Evolutionary conservation across 306 rosid species (phyloP).

Genomic region (Prunus fruticosa): DNA sequence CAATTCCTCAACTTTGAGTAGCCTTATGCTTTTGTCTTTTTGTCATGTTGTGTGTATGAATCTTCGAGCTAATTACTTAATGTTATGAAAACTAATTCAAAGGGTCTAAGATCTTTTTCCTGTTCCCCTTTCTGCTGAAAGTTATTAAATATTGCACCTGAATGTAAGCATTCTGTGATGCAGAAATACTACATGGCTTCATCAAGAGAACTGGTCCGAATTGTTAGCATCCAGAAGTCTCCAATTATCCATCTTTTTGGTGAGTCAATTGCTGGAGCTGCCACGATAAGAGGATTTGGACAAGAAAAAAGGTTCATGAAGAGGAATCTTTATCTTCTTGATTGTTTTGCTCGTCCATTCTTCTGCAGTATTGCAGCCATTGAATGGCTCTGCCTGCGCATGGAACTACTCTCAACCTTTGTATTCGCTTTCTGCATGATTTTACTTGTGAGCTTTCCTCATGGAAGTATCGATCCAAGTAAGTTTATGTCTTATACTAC

Average conservation of each 20-base stretch:
- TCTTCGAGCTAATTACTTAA: neutral
- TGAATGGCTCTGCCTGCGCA: slow-evolving; percentile 98
- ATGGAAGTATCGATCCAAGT: slow-evolving; percentile 91
- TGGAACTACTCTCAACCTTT: slow-evolving; percentile 92
- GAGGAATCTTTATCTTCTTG: slow-evolving; percentile 92
- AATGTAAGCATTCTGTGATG: slow-evolving; percentile 21
- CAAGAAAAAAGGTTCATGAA: slow-evolving; percentile 96
- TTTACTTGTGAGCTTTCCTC: slow-evolving; percentile 96
- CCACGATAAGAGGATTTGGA: slow-evolving; percentile 96
- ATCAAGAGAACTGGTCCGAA: slow-evolving; percentile 96
- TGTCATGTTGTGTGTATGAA: neutral
- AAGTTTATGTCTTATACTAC: slow-evolving; percentile 34
- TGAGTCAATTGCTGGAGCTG: slow-evolving; percentile 98
- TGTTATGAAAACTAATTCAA: neutral
- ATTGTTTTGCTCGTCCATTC: slow-evolving; percentile 95
- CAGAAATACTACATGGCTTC: slow-evolving; percentile 99
- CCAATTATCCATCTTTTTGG: slow-evolving; percentile 91
- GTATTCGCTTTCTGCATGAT: slow-evolving; percentile 97
- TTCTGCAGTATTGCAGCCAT: slow-evolving; percentile 98
- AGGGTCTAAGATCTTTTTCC: neutral
- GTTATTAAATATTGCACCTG: slow-evolving; percentile 16
- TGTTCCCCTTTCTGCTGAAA: neutral
- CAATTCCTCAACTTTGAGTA: neutral
- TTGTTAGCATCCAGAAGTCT: slow-evolving; percentile 97
- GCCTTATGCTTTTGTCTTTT: neutral